These are phyloP conservation scores for Psilocybe azurescens DNA, from an alignment of 768 basidiomycete species.

Conservation along the genomic window DNA sequence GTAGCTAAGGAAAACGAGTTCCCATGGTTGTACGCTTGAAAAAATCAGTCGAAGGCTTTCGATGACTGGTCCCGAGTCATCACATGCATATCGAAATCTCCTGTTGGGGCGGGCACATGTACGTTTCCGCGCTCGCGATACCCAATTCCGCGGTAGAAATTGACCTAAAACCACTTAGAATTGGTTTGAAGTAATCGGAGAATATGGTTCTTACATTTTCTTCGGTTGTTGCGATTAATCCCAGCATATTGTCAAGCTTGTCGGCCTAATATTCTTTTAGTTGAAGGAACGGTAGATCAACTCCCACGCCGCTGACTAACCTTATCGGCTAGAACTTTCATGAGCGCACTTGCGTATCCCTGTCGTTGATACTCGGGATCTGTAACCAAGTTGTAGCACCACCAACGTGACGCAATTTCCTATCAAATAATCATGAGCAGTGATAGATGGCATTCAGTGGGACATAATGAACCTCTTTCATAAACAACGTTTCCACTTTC, in stretches of 20 bases:
- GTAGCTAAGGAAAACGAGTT: background rate
- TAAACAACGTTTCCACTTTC: background rate
- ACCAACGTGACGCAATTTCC: background rate
- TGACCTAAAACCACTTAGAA: background rate
- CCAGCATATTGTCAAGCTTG: background rate
- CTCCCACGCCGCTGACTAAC: background rate
- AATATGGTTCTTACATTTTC: background rate
- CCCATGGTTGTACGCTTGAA: background rate
- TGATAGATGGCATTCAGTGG: background rate
- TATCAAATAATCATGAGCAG: background rate
- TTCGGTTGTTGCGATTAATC: background rate
- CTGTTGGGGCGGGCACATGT: constrained; percentile 5
- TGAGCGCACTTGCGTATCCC: background rate
- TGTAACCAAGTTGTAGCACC: constrained; percentile 4
- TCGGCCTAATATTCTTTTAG: background rate
- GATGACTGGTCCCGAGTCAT: constrained; percentile 5
- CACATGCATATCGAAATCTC: constrained; percentile 3
- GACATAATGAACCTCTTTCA: background rate
- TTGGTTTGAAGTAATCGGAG: background rate
- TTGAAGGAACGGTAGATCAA: background rate
- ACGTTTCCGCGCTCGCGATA: background rate
- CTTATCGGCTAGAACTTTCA: constrained; percentile 3
- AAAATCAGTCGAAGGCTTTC: background rate
- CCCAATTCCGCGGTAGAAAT: constrained; percentile 3
- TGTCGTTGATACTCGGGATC: background rate